A percentile compares a stretch with the other conserved stretches of the same genome.
phyloP scores from a whole-genome alignment of 2,329 filamentous ascomycete species.

The Xylaria sp. region DNA sequence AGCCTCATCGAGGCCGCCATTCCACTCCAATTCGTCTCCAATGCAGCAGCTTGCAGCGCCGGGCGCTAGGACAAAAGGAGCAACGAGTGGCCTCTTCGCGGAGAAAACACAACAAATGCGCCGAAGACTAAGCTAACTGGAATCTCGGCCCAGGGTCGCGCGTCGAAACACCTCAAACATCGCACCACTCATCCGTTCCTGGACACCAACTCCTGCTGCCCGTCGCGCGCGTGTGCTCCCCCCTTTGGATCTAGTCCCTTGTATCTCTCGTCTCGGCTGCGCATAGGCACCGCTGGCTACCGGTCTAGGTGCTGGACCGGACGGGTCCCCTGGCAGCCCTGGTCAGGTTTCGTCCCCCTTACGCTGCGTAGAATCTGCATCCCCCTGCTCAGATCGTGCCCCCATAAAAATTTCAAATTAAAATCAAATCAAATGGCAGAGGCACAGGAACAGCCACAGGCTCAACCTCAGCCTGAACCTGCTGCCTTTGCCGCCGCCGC shows the following conservation, averaged over 20 bases:
- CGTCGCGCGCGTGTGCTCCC: slow-evolving; percentile 18
- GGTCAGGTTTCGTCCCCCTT: slow-evolving; percentile 38
- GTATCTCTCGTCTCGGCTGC: slow-evolving; percentile 26
- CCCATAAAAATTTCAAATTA: slow-evolving; percentile 41
- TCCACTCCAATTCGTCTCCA: slow-evolving; percentile 28
- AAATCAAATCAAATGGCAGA: slow-evolving; percentile 43
- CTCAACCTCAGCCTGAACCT: slow-evolving; percentile 38
- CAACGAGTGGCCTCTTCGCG: slow-evolving; percentile 31
- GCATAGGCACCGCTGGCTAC: slow-evolving; percentile 22
- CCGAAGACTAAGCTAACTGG: slow-evolving; percentile 37
- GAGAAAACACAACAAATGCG: slow-evolving; percentile 37
- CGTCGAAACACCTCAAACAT: slow-evolving; percentile 40
- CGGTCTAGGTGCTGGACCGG: slow-evolving; percentile 26
- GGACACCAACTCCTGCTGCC: slow-evolving; percentile 21
- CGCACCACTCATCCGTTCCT: slow-evolving; percentile 33
- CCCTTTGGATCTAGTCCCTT: slow-evolving; percentile 25
- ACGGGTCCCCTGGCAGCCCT: slow-evolving; percentile 33
- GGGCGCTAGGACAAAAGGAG: slow-evolving; percentile 36
- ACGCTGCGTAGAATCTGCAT: slow-evolving; percentile 34
- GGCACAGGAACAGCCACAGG: slow-evolving; percentile 41
- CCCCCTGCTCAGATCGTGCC: slow-evolving; percentile 40
- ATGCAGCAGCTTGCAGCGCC: slow-evolving; percentile 29
- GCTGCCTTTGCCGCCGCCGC: slow-evolving; percentile 37
- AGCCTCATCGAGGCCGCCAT: slow-evolving; percentile 32
- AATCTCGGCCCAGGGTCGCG: slow-evolving; percentile 42